Conservation (phyloP, 306 rosid genomes). For the Pueraria montana region DNA sequence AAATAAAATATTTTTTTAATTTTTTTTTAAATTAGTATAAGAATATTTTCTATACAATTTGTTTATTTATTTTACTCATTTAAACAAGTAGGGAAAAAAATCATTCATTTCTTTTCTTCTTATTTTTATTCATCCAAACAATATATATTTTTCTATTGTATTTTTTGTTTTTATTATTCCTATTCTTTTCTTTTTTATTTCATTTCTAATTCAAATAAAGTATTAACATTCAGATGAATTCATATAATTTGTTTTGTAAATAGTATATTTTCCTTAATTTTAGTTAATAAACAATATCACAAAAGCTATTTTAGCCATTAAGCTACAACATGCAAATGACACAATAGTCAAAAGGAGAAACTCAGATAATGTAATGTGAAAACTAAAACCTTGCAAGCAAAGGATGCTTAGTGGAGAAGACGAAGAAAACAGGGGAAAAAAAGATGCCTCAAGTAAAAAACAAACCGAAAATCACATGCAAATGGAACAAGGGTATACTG, state of each 20-base stretch:
- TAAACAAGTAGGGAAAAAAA: too few species aligned
- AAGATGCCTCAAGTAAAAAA: not conserved
- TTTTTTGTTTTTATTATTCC: too few species aligned
- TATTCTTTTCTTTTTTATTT: too few species aligned
- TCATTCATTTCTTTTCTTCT: too few species aligned
- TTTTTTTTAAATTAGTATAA: not conserved
- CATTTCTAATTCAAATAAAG: too few species aligned
- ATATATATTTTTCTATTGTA: too few species aligned
- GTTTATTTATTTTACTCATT: too few species aligned
- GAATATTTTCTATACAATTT: too few species aligned
- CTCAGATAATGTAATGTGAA: not conserved
- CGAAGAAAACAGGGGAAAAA: not conserved
- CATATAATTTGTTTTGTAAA: not conserved
- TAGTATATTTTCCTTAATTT: not conserved
- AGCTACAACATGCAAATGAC: not conserved
- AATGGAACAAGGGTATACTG: conserved; percentile 12
- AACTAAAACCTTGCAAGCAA: conserved; percentile 45
- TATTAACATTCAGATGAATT: too few species aligned
- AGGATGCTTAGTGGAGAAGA: conserved; percentile 33
- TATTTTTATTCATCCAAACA: too few species aligned
- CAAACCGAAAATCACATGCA: not conserved
- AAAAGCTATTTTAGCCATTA: not conserved
- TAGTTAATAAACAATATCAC: not conserved
- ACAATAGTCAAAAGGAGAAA: conserved; percentile 4
- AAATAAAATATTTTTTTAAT: too few species aligned